These are phyloP conservation scores for Trichoderma asperellum DNA, from an alignment of 2,329 filamentous ascomycete genomes.

Conservation along the genomic window DNA sequence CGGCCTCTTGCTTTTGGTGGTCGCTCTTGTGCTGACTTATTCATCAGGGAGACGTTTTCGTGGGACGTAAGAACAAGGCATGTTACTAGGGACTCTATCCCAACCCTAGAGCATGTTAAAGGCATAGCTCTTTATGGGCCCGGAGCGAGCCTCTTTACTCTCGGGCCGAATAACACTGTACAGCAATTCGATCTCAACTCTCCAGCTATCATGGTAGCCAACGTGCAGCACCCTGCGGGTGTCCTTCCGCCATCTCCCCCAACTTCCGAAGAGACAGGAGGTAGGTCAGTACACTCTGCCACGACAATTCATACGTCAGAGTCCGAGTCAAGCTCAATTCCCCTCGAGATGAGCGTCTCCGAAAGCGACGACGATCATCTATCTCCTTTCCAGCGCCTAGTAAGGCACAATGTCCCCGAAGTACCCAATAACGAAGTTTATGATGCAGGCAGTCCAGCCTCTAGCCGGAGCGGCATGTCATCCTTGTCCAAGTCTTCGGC, in stretches of 20 bases:
- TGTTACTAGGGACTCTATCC: conserved; percentile 86
- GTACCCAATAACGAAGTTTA: conserved; percentile 63
- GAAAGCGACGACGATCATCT: conserved; percentile 78
- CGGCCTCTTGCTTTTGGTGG: conserved; percentile 46
- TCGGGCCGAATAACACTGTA: conserved; percentile 84
- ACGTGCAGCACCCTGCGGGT: conserved; percentile 82
- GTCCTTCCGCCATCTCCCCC: conserved; percentile 80
- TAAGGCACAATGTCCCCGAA: conserved; percentile 67
- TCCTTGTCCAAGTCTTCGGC: conserved; percentile 58
- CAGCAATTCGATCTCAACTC: conserved; percentile 96
- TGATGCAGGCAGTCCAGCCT: conserved; percentile 68
- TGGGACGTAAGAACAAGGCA: conserved; percentile 99
- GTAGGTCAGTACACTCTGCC: conserved; percentile 52
- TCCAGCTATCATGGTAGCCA: conserved; percentile 76
- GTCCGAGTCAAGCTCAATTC: conserved; percentile 58
- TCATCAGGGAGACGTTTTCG: conserved; percentile 76
- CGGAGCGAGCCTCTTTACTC: conserved; percentile 87
- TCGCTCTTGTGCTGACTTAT: conserved; percentile 38
- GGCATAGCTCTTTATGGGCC: conserved; percentile 88
- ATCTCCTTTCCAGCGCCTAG: conserved; percentile 75
- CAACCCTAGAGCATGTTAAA: conserved; percentile 78
- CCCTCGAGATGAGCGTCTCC: conserved; percentile 62
- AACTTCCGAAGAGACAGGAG: conserved; percentile 73
- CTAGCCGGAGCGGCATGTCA: conserved; percentile 66
- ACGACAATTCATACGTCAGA: conserved; percentile 56